Percentiles rank a stretch among this genome's conserved stretches.
phyloP scores from a whole-genome alignment of 805 yeast genomes.

The Wickerhamomyces bisporus region DNA sequence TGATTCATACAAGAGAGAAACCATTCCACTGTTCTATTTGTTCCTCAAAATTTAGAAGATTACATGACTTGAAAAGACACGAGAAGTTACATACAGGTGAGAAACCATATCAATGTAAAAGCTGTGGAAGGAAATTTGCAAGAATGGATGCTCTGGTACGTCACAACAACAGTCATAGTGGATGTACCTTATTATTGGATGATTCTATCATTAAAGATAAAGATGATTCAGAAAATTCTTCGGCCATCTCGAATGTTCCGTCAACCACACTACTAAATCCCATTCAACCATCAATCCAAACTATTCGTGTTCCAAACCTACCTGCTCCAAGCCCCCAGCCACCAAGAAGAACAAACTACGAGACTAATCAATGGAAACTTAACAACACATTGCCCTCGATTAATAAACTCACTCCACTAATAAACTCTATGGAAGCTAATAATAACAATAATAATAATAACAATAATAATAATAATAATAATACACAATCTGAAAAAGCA shows the following conservation, averaged over 20 bases:
- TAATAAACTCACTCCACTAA: slow-evolving; percentile 6
- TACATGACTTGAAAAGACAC: slow-evolving; percentile 75
- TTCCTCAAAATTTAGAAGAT: slow-evolving; percentile 56
- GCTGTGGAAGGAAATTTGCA: slow-evolving; percentile 63
- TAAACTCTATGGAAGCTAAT: slow-evolving; percentile 1
- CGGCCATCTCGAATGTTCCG: background rate
- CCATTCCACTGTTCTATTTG: slow-evolving; percentile 64
- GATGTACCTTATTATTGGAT: slow-evolving; percentile 19
- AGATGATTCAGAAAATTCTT: background rate
- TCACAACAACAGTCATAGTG: slow-evolving; percentile 47
- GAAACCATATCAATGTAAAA: slow-evolving; percentile 56
- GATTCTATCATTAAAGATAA: slow-evolving; percentile 3
- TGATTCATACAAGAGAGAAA: slow-evolving; percentile 60
- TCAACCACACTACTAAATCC: background rate
- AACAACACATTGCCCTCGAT: slow-evolving; percentile 8
- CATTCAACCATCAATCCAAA: background rate
- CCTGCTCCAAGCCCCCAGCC: background rate
- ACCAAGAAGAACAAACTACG: slow-evolving; percentile 2
- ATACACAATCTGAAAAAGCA: background rate
- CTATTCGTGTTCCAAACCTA: background rate
- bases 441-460: slow-evolving; percentile 1
- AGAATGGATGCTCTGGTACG: slow-evolving; percentile 72
- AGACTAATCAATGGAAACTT: slow-evolving; percentile 11
- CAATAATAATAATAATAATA: background rate
- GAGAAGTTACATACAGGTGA: slow-evolving; percentile 73